A percentile compares a stretch with the other conserved stretches of the same genome.
phyloP scores from a whole-genome alignment of 176 grass and related monocot species.

The Thinopyrum elongatum region DNA sequence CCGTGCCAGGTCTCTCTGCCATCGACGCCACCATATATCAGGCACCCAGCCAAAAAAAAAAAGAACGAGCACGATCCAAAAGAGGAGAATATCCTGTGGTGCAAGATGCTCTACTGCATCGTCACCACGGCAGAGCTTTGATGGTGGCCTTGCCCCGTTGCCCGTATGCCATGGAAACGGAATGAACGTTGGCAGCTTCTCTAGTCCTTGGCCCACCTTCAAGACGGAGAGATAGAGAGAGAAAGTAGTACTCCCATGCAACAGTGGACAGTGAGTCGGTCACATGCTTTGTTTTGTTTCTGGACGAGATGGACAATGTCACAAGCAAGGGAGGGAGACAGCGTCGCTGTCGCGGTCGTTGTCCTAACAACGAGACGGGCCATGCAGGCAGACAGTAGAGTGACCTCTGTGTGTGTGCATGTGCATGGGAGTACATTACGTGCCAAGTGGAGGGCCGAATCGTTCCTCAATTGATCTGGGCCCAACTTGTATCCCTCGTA shows the following conservation, averaged over 20 bases:
- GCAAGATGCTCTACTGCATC: background rate
- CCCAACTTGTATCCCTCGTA: background rate
- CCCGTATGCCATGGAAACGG: slow-evolving; percentile 17
- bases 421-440: background rate
- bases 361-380: background rate
- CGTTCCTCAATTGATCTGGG: background rate
- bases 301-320: background rate
- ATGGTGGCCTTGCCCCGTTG: background rate
- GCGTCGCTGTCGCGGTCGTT: background rate
- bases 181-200: background rate
- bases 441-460: background rate
- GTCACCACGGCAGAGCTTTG: background rate
- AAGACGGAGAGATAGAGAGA: background rate
- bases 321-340: background rate
- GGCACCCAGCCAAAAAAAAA: too few species aligned
- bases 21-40: too few species aligned
- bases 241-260: too few species aligned
- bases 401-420: background rate
- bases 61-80: background rate
- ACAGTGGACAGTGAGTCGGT: too few species aligned
- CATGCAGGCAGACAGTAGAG: background rate
- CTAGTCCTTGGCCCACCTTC: background rate
- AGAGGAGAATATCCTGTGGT: background rate
- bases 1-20: too few species aligned
- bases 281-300: background rate